Percentiles rank a stretch among this genome's conserved stretches.
phyloP scores from a whole-genome alignment of 345 rosid species.

The Salix viminalis region DNA sequence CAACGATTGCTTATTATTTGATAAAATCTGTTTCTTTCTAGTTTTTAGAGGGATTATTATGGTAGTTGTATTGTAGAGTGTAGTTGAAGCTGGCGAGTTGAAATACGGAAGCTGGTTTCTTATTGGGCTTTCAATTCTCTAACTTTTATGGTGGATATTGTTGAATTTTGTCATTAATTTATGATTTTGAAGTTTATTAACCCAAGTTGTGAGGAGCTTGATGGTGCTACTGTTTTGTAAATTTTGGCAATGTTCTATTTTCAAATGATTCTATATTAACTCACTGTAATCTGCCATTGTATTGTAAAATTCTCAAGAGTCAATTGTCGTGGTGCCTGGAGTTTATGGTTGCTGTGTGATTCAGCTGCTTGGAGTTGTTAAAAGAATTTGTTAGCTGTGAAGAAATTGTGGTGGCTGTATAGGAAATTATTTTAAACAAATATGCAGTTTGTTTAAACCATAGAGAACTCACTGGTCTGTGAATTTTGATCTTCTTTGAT shows the following conservation, averaged over 20 bases:
- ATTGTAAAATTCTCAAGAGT: neutral
- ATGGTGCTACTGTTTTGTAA: neutral
- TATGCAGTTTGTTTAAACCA: neutral
- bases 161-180: too few species aligned
- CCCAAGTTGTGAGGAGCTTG: neutral
- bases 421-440: neutral
- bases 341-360: neutral
- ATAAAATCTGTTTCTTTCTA: neutral
- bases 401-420: neutral
- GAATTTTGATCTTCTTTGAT: neutral
- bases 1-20: too few species aligned
- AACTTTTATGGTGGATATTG: neutral
- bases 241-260: neutral
- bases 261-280: neutral
- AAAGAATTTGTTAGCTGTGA: neutral
- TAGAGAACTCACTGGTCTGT: neutral
- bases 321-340: neutral
- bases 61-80: neutral
- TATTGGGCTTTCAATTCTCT: neutral
- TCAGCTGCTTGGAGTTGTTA: neutral
- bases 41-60: too few species aligned
- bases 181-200: neutral
- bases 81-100: neutral
- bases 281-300: too few species aligned
- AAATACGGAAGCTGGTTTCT: neutral